Percentiles rank a stretch among this genome's conserved stretches.
Conservation (phyloP, 2,329 filamentous ascomycete species). For the Trichoderma pleuroti region DNA sequence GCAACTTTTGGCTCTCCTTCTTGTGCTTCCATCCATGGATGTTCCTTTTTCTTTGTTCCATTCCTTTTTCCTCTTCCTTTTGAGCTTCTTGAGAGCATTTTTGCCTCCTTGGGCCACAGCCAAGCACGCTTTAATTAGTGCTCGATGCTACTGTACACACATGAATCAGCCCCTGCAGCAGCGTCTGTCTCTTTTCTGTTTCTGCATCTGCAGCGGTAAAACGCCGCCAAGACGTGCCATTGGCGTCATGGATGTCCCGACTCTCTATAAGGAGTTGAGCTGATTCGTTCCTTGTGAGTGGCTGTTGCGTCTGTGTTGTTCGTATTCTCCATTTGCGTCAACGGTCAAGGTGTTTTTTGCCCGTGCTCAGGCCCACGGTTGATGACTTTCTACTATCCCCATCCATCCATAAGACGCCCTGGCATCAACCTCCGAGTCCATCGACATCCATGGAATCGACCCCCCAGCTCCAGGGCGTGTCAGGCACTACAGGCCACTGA, state of each 20-base stretch:
- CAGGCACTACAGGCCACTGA: slow-evolving; percentile 1
- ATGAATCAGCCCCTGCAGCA: background rate
- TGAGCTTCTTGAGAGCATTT: background rate
- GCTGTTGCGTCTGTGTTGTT: background rate
- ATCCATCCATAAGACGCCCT: background rate
- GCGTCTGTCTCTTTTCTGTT: background rate
- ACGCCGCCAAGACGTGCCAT: background rate
- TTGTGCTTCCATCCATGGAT: background rate
- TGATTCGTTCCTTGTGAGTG: background rate
- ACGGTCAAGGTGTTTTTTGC: background rate
- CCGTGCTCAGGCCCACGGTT: too few species aligned
- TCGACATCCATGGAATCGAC: too few species aligned
- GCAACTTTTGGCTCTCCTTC: background rate
- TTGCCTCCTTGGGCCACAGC: background rate
- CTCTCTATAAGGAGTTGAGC: background rate
- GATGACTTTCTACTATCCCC: too few species aligned
- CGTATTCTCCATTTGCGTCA: background rate
- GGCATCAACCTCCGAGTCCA: background rate
- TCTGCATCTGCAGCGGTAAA: background rate
- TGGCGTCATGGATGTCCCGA: too few species aligned
- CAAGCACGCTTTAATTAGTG: background rate
- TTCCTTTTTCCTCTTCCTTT: background rate
- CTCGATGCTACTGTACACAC: background rate
- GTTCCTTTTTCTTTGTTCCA: background rate
- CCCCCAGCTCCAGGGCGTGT: too few species aligned